phyloP scores from a whole-genome alignment of 768 basidiomycete genomes.

The Lentinula boryana region DNA sequence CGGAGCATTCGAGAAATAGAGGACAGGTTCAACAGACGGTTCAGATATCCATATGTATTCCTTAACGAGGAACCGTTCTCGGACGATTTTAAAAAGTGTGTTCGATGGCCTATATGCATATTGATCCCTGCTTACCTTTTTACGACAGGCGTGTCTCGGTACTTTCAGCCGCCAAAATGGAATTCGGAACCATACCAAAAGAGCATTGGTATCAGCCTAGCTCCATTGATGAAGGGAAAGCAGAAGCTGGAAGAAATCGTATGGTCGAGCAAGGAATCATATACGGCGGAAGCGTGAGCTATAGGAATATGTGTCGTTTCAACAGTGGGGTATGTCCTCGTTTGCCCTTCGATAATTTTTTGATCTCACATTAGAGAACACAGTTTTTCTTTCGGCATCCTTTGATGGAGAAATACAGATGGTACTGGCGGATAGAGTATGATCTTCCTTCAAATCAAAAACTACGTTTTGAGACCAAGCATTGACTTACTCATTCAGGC shows the following conservation, averaged over 20 bases:
- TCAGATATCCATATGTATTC: conserved; percentile 83
- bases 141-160: conserved; percentile 17
- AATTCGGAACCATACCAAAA: conserved; percentile 52
- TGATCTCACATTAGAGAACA: conserved; percentile 14
- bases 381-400: conserved; percentile 74
- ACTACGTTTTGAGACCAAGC: not conserved
- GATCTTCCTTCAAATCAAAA: not conserved
- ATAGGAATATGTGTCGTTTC: conserved; percentile 75
- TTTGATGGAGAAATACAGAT: conserved; percentile 61
- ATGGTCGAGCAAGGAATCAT: conserved; percentile 34
- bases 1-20: conserved; percentile 71
- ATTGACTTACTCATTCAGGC: conserved; percentile 33
- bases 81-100: conserved; percentile 63
- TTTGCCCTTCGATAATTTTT: conserved; percentile 15
- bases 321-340: conserved; percentile 53
- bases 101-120: not conserved
- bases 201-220: conserved; percentile 69
- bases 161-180: conserved; percentile 17
- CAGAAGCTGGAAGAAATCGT: conserved; percentile 21
- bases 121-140: not conserved
- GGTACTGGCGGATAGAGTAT: conserved; percentile 56
- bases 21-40: conserved; percentile 73
- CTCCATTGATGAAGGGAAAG: conserved; percentile 67
- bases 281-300: conserved; percentile 42
- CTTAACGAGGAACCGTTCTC: conserved; percentile 81